Percentiles rank a stretch among this genome's conserved stretches.
Conservation (phyloP, 768 basidiomycete genomes). For the Tylopilus sp. region DNA sequence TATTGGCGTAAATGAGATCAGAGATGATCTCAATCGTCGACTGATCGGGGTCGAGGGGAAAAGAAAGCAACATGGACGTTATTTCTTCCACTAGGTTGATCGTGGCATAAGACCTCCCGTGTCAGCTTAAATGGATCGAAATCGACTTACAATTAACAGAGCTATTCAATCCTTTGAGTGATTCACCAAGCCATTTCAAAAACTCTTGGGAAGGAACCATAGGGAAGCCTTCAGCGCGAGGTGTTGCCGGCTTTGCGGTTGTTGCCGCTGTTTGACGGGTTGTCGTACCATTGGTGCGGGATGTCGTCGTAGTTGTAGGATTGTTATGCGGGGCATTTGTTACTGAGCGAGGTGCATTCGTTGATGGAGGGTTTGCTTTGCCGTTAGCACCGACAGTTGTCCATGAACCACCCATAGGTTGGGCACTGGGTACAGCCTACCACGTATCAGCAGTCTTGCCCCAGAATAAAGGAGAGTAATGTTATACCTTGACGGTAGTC, state of each 20-base stretch:
- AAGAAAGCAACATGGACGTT: slow-evolving; percentile 90
- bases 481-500: slow-evolving; percentile 64
- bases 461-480: not conserved
- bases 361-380: slow-evolving; percentile 40
- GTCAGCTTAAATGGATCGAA: not conserved
- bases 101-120: slow-evolving; percentile 16
- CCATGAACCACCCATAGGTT: slow-evolving; percentile 63
- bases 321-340: slow-evolving; percentile 28
- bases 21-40: slow-evolving; percentile 89
- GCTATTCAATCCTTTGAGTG: slow-evolving; percentile 68
- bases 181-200: slow-evolving; percentile 84
- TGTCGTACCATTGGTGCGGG: slow-evolving; percentile 38
- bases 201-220: slow-evolving; percentile 83
- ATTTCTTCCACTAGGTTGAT: slow-evolving; percentile 82
- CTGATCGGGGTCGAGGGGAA: slow-evolving; percentile 85
- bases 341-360: slow-evolving; percentile 34
- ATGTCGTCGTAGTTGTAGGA: slow-evolving; percentile 29
- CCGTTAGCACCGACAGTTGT: slow-evolving; percentile 82
- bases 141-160: slow-evolving; percentile 49
- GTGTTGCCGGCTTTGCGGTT: slow-evolving; percentile 27
- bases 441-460: slow-evolving; percentile 3
- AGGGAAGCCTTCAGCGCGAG: slow-evolving; percentile 58
- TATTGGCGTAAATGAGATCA: slow-evolving; percentile 91
- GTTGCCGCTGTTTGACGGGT: slow-evolving; percentile 37
- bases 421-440: slow-evolving; percentile 31